Evolutionary conservation across 345 rosid genomes (phyloP).

Genomic region (Lepidium aucheri): DNA sequence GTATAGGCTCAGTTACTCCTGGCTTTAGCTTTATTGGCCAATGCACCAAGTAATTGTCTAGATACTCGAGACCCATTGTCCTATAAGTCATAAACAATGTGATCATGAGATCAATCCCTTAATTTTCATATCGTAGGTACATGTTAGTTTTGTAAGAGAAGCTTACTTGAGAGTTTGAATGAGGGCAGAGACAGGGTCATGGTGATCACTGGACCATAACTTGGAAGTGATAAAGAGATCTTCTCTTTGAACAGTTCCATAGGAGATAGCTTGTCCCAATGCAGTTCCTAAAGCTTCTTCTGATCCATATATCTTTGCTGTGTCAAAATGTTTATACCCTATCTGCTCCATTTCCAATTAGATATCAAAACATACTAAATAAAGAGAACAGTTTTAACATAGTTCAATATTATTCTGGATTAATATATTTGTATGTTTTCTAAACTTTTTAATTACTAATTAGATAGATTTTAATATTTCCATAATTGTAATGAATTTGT

Average conservation of each 20-base stretch:
- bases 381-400: too few relatives aligned
- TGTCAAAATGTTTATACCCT: conserved; percentile 88
- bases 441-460: background rate
- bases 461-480: background rate
- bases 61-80: conserved; percentile 57
- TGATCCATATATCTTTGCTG: conserved; percentile 77
- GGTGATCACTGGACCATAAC: conserved; percentile 77
- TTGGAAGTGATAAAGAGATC: conserved; percentile 78
- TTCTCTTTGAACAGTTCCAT: conserved; percentile 39
- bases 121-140: background rate
- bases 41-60: conserved; percentile 86
- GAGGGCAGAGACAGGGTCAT: conserved; percentile 73
- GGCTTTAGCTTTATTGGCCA: conserved; percentile 92
- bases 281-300: conserved; percentile 81
- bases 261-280: conserved; percentile 35
- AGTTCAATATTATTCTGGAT: too few relatives aligned
- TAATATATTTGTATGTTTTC: too few relatives aligned
- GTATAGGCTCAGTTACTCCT: conserved; percentile 40
- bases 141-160: background rate
- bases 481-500: background rate
- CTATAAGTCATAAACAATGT: conserved; percentile 18
- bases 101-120: background rate
- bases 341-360: conserved; percentile 32
- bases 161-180: conserved; percentile 39
- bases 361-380: background rate